phyloP scores from a whole-genome alignment of 805 yeast genomes.

The Candida orba region DNA sequence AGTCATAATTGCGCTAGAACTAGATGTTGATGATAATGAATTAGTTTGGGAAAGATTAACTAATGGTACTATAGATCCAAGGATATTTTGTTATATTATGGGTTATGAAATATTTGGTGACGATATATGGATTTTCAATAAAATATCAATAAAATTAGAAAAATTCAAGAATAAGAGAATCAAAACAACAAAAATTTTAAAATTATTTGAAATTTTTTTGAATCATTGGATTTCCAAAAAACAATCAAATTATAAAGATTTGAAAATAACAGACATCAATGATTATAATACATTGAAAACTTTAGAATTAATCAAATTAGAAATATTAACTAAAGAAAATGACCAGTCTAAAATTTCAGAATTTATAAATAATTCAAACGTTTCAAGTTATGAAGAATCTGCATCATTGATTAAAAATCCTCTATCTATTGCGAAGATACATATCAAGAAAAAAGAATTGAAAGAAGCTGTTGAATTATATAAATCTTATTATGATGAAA shows the following conservation, averaged over 20 bases:
- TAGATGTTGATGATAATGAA: constrained; percentile 8
- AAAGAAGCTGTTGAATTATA: constrained; percentile 3
- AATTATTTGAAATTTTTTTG: constrained; percentile 16
- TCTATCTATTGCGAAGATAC: constrained; percentile 5
- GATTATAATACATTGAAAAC: constrained; percentile 12
- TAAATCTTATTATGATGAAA: neutral
- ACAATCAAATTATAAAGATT: constrained; percentile 1
- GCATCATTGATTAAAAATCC: constrained; percentile 2
- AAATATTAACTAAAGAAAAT: constrained; percentile 8
- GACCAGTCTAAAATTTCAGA: constrained; percentile 1
- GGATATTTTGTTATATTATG: constrained; percentile 16
- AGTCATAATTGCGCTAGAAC: constrained; percentile 25
- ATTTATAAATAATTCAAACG: constrained; percentile 3
- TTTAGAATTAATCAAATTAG: constrained; percentile 13
- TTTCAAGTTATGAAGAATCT: constrained; percentile 6
- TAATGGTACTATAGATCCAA: constrained; percentile 24
- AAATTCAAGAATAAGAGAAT: constrained; percentile 5
- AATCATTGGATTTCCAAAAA: constrained; percentile 19
- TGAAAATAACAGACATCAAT: constrained; percentile 7
- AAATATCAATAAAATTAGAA: constrained; percentile 11
- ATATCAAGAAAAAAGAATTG: constrained; percentile 4
- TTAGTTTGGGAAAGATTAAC: constrained; percentile 18
- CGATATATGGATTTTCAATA: constrained; percentile 17
- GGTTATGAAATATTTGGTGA: constrained; percentile 12
- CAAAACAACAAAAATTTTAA: constrained; percentile 15